These are phyloP conservation scores for Phytophthora fragariaefolia DNA, from an alignment of 352 stramenopile species.

Conservation along the genomic window DNA sequence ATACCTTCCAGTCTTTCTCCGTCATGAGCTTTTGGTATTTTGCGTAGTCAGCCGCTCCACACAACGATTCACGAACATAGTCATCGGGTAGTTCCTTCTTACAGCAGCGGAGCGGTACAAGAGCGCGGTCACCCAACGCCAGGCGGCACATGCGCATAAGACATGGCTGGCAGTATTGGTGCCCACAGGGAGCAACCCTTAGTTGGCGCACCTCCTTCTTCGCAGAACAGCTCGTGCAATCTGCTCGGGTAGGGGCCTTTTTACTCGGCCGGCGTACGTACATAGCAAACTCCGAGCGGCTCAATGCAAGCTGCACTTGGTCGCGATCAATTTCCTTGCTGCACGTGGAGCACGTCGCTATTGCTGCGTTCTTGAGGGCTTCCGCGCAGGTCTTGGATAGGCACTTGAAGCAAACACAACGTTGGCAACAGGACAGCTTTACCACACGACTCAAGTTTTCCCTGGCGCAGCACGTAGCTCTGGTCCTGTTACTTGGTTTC, in stretches of 20 bases:
- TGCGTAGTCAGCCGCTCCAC: constrained; percentile 32
- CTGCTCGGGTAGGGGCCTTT: neutral
- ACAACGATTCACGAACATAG: constrained; percentile 55
- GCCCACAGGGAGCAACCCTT: constrained; percentile 56
- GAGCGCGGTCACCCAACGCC: constrained; percentile 59
- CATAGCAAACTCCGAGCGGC: constrained; percentile 16
- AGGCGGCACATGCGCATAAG: constrained; percentile 66
- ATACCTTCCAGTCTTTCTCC: constrained; percentile 66
- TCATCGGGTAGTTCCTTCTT: constrained; percentile 72
- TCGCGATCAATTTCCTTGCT: constrained; percentile 34
- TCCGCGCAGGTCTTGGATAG: constrained; percentile 30
- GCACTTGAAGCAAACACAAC: constrained; percentile 30
- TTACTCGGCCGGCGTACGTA: constrained; percentile 30
- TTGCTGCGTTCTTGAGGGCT: constrained; percentile 3
- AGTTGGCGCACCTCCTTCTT: constrained; percentile 29
- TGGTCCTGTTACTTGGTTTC: constrained; percentile 2
- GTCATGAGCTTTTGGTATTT: constrained; percentile 55
- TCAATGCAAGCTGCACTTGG: constrained; percentile 31
- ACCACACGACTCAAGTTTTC: constrained; percentile 11
- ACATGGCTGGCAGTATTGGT: constrained; percentile 65
- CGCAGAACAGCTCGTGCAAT: constrained; percentile 56
- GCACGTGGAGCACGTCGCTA: constrained; percentile 31
- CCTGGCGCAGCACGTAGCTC: constrained; percentile 22
- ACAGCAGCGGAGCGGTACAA: constrained; percentile 77
- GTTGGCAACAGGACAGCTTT: constrained; percentile 22